Conservation (phyloP, 2,329 filamentous ascomycete genomes). For the Helicocarpus griseus region DNA sequence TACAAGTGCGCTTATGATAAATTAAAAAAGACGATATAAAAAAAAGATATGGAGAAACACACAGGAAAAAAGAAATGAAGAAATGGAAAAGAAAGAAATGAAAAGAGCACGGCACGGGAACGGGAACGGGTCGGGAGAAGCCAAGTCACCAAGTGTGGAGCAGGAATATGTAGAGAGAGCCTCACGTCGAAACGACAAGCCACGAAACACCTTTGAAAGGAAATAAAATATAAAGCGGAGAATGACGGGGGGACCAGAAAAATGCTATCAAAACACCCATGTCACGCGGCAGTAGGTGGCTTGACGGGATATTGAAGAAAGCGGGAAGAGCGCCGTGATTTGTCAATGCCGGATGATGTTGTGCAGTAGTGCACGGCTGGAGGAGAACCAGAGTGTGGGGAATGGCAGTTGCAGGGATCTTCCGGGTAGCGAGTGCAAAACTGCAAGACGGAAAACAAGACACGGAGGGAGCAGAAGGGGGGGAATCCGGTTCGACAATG, state of each 20-base stretch:
- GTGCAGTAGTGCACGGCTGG: neutral
- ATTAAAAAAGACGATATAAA: neutral
- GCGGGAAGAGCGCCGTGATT: too few relatives aligned
- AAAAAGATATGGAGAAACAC: neutral
- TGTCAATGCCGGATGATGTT: neutral
- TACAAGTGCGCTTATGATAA: constrained; percentile 2
- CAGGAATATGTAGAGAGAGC: neutral
- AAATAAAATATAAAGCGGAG: neutral
- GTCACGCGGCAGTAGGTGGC: neutral
- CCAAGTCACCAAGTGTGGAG: neutral
- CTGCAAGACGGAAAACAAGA: neutral
- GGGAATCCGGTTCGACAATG: too few relatives aligned
- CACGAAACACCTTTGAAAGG: neutral
- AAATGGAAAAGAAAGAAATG: neutral
- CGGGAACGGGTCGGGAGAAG: neutral
- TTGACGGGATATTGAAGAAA: neutral
- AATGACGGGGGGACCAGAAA: neutral
- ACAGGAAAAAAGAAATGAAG: neutral
- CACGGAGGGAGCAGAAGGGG: too few relatives aligned
- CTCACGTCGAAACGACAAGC: neutral
- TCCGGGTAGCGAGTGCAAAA: neutral
- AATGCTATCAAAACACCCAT: neutral
- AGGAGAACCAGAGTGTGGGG: neutral
- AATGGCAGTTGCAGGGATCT: neutral
- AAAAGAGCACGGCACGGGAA: neutral